Base-by-base conservation (phyloP, 2,329 filamentous ascomycete genomes). In the Fusarium tupiense region DNA sequence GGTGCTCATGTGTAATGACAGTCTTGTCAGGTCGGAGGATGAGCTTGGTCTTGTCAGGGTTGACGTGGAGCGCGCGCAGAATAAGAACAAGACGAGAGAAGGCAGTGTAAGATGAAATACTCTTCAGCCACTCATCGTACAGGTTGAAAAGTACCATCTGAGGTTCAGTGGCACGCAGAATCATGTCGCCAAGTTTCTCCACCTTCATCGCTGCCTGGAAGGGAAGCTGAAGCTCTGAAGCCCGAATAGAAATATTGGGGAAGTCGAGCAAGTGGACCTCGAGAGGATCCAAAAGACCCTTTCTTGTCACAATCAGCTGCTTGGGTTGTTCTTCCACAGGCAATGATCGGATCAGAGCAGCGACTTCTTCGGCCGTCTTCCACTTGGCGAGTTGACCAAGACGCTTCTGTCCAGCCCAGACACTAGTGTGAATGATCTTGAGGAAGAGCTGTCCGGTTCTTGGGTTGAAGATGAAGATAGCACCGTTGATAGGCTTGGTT, bases 121-220 rank as follows among this genome's bases (percentile, higher is more conserved):
- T 96, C 91, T 98, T 98, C 72, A 98, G 85, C 96, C 96, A 99
- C 83, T 99, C 96, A 79, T 99, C 96, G 80, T 98, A 99, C 44
- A 99, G 87, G 81, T 99, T 99, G 90, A 98, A 99, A 14, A 99
- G 89, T 61, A 99, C 96, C 96, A 99, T 99, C 85, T 99, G 96
- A n/a, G 96, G 96, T 82, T 98, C 96, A 1, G 96, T 99, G 5
- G 96, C 97, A 77, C 95, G 93, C 52, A 99, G 86, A 79, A 99
- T 99, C 96, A 99, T 98, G 85, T 99, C 97, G 76, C 96, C 97
- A 52, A 99, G 90, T 84, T 99, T 99, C 85, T 99, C 96, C 5
- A 99, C 95, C 88, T 99, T 99, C 96, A 99, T 99, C 2, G 97
- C 97, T 63, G 96, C 96, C 84, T 99, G 97, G 93, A 99, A 99